Evolutionary conservation across 2,329 filamentous ascomycete species (phyloP).

Genomic region (Lanzia echinophila): DNA sequence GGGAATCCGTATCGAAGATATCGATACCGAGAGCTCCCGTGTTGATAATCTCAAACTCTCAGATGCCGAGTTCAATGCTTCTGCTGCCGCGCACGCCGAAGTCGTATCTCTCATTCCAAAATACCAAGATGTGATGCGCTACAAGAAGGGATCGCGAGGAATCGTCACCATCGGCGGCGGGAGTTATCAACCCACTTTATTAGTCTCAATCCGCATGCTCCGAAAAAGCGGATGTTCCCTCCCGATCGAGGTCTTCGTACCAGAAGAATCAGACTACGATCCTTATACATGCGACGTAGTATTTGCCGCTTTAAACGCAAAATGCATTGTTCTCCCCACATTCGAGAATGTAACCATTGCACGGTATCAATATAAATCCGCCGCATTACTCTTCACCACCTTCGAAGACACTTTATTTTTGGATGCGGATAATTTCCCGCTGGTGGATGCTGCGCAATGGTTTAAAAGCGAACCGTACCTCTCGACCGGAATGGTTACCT

Average conservation of each 20-base stretch:
- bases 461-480: constrained; percentile 38
- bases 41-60: constrained; percentile 1
- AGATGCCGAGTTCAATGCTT: not conserved
- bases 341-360: constrained; percentile 28
- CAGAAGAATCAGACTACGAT: constrained; percentile 33
- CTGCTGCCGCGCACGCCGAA: not conserved
- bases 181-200: constrained; percentile 32
- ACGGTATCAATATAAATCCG: constrained; percentile 42
- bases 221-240: constrained; percentile 32
- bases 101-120: constrained; percentile 1
- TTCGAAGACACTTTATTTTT: constrained; percentile 44
- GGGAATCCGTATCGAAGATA: constrained; percentile 5
- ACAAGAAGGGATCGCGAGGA: constrained; percentile 23
- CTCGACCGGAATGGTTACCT: constrained; percentile 36
- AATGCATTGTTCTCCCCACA: constrained; percentile 35
- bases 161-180: constrained; percentile 38
- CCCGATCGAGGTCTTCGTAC: constrained; percentile 38
- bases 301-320: constrained; percentile 34
- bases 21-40: not conserved
- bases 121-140: constrained; percentile 3
- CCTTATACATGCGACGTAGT: constrained; percentile 33
- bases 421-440: constrained; percentile 41
- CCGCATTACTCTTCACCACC: constrained; percentile 43
- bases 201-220: constrained; percentile 37
- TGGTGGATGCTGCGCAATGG: constrained; percentile 36